These are phyloP conservation scores for Penicillium janthinellum DNA, from an alignment of 2,329 filamentous ascomycete genomes.

Conservation along the genomic window DNA sequence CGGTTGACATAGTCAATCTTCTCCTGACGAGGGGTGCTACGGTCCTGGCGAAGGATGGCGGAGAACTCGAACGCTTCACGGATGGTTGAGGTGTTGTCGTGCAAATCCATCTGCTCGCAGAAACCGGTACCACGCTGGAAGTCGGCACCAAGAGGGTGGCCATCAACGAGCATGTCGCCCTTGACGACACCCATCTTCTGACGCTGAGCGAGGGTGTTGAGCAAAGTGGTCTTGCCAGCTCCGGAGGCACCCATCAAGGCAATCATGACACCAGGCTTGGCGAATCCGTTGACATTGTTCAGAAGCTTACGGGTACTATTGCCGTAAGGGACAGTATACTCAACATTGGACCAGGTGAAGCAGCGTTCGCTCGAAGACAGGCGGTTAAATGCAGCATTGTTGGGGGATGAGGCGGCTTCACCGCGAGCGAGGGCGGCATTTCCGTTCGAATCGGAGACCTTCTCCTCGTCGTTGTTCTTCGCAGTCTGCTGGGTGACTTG, in stretches of 20 bases:
- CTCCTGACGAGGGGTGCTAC: conserved; percentile 56
- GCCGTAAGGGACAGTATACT: conserved; percentile 72
- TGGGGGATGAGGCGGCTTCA: conserved; percentile 29
- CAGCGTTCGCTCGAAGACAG: conserved; percentile 62
- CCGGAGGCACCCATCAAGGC: conserved; percentile 80
- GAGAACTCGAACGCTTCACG: conserved; percentile 71
- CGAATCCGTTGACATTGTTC: conserved; percentile 73
- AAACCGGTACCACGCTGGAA: conserved; percentile 73
- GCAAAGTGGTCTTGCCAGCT: conserved; percentile 79
- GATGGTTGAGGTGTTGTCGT: conserved; percentile 67
- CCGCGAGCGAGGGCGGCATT: conserved; percentile 34
- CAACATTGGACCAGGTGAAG: conserved; percentile 71
- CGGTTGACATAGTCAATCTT: conserved; percentile 69
- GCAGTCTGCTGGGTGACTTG: conserved; percentile 50
- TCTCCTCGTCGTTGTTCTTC: conserved; percentile 61
- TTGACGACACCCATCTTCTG: conserved; percentile 65
- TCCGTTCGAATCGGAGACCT: conserved; percentile 39
- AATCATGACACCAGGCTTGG: conserved; percentile 76
- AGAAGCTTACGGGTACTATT: conserved; percentile 64
- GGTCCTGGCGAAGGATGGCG: conserved; percentile 64
- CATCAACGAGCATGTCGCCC: conserved; percentile 75
- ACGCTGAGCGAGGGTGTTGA: conserved; percentile 76
- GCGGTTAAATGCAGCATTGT: conserved; percentile 38
- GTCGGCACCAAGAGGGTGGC: conserved; percentile 59
- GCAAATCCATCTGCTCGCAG: conserved; percentile 72